A percentile compares a stretch with the other conserved stretches of the same genome.
These are phyloP conservation scores for Exophiala aquamarina DNA, from an alignment of 2,329 filamentous ascomycete genomes.

Conservation along the genomic window DNA sequence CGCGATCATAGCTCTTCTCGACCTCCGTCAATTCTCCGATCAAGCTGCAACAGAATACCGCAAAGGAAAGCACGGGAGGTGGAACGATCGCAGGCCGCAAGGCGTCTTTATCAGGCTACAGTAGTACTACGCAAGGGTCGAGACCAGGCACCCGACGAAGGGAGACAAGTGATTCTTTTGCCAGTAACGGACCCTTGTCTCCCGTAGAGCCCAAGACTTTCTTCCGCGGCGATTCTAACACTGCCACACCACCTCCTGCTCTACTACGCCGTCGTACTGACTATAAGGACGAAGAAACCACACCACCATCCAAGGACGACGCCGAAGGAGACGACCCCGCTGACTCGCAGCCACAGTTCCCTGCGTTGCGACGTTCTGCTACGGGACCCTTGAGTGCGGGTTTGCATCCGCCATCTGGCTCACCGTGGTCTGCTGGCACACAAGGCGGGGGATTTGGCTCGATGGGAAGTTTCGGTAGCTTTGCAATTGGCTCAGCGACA, in stretches of 20 bases:
- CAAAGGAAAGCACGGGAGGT: constrained; percentile 61
- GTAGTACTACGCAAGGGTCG: constrained; percentile 70
- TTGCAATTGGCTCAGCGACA: constrained; percentile 65
- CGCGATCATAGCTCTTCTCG: constrained; percentile 66
- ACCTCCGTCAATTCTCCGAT: constrained; percentile 90
- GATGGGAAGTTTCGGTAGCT: constrained; percentile 87
- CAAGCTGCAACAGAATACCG: constrained; percentile 70
- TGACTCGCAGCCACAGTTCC: constrained; percentile 49
- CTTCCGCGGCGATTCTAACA: constrained; percentile 52
- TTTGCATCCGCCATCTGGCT: constrained; percentile 45
- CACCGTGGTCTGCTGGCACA: constrained; percentile 61
- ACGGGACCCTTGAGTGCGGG: constrained; percentile 56
- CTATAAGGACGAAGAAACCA: constrained; percentile 51
- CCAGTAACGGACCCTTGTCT: constrained; percentile 47
- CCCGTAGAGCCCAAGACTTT: constrained; percentile 48
- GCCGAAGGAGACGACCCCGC: constrained; percentile 46
- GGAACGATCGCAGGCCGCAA: constrained; percentile 65
- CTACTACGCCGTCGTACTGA: constrained; percentile 63
- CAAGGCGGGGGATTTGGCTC: constrained; percentile 65
- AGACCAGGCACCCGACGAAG: constrained; percentile 77
- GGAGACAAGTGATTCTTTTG: constrained; percentile 74
- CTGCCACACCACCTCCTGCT: constrained; percentile 60
- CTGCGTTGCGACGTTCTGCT: constrained; percentile 56
- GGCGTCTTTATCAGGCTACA: constrained; percentile 74
- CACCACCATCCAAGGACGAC: constrained; percentile 48